Base-by-base conservation (phyloP, 2,329 filamentous ascomycete species). In the Nemania sp. region DNA sequence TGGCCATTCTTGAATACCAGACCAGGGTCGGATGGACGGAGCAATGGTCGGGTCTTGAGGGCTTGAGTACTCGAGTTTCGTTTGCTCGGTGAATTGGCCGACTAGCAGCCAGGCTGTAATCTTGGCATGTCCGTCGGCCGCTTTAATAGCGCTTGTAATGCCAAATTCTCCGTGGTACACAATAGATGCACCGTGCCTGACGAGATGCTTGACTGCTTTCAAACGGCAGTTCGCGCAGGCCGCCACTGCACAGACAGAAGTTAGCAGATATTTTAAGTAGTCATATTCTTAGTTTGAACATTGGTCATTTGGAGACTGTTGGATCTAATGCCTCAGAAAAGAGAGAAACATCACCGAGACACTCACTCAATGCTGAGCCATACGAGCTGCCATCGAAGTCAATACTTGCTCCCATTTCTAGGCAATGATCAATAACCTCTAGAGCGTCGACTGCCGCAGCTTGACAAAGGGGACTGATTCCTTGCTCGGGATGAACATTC, bases 361-460 rank as follows among this genome's bases (percentile, higher is more conserved):
- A 6, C 40, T 9, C 31, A 51, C 48, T 53, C 9, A 53, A 23
- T 19, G 50, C 50, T n/a, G 50, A 53, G 5, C 50, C 50, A 6
- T 47, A 53, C 17, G 50, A 42, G 44, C 50, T 47, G 12, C 50
- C 50, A 2, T 53, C 50, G 8, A 53, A 53, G 34, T 53, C 50
- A 24, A 53, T 53, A 15, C 23, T 12, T 7, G 50, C 50, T 14
- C 50, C 50, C 42, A 53, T 36, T n/a, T 43, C 50, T 12, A 53
- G 30, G 26, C 36, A 47, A 14, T 9, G 42, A 15, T 53, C 44
- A 7, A 53, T 48, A 12, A 48, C 15, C 3, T 42, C 26, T 5
- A 48, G 11, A 4, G 23, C 17, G 15, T 48, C 50, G 15, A 53
- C 30, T n/a, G 42, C 42, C 26, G 50, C 50, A 5, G 50, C 50